phyloP scores from a whole-genome alignment of 805 yeast species.

The Candida boidinii region DNA sequence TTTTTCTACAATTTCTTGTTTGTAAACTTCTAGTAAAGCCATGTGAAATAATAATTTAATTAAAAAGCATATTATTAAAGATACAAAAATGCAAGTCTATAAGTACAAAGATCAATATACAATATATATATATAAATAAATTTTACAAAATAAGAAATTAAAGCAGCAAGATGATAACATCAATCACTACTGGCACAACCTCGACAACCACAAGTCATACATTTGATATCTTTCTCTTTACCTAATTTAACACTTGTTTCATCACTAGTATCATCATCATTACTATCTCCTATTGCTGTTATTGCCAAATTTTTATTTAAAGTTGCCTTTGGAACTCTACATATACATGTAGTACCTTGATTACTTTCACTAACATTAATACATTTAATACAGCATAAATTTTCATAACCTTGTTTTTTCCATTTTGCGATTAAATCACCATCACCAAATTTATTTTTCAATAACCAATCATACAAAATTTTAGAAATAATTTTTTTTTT shows the following conservation, averaged over 20 bases:
- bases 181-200: slow-evolving; percentile 78
- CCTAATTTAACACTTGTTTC: slow-evolving; percentile 12
- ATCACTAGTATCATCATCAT: slow-evolving; percentile 6
- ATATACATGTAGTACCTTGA: slow-evolving; percentile 67
- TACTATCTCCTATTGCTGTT: slow-evolving; percentile 21
- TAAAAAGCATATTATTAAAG: not conserved
- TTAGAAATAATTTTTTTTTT: slow-evolving; percentile 57
- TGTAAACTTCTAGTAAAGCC: too few relatives aligned
- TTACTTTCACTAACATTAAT: slow-evolving; percentile 55
- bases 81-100: too few relatives aligned
- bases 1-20: too few relatives aligned
- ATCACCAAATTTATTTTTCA: slow-evolving; percentile 61
- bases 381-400: slow-evolving; percentile 75
- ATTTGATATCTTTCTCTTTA: slow-evolving; percentile 32
- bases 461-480: slow-evolving; percentile 66
- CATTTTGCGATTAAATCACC: slow-evolving; percentile 65
- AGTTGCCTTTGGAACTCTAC: slow-evolving; percentile 70
- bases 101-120: too few relatives aligned
- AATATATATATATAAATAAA: too few relatives aligned
- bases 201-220: slow-evolving; percentile 76
- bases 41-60: too few relatives aligned
- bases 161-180: slow-evolving; percentile 2
- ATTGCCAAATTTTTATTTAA: slow-evolving; percentile 22
- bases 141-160: too few relatives aligned
- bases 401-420: slow-evolving; percentile 63